phyloP scores from a whole-genome alignment of 129 eudicot species.

The Pseudognaphalium luteoalbum region DNA sequence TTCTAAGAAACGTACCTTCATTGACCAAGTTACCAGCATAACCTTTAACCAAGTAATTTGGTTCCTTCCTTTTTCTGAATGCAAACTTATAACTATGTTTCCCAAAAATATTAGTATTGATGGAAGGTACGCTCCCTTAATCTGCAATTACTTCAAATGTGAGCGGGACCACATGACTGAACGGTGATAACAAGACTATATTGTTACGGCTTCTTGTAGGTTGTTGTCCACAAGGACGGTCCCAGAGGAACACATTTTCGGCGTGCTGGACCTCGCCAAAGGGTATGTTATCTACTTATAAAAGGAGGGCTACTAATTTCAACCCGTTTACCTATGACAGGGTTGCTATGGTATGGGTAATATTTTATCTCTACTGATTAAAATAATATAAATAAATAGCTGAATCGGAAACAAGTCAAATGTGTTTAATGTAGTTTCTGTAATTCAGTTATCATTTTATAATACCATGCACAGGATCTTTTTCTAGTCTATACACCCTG shows the following conservation, averaged over 20 bases:
- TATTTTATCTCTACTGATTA: not conserved
- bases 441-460: not conserved
- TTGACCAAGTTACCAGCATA: not conserved
- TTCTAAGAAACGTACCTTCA: not conserved
- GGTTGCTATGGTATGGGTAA: not conserved
- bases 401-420: not conserved
- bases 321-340: not conserved
- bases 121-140: not conserved
- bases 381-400: not conserved
- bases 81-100: not conserved
- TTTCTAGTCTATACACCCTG: not conserved
- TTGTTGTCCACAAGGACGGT: slow-evolving; percentile 80
- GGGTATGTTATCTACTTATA: slow-evolving; percentile 39
- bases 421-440: not conserved
- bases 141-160: slow-evolving; percentile 11
- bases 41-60: not conserved
- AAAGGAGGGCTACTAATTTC: not conserved
- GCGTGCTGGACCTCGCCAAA: slow-evolving; percentile 94
- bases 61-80: not conserved
- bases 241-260: slow-evolving; percentile 89
- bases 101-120: not conserved
- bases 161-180: not conserved
- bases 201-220: slow-evolving; percentile 39
- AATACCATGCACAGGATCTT: not conserved
- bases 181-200: not conserved